Base-by-base conservation (phyloP, 495 filamentous ascomycete genomes). In the Aspergillus sparsus region DNA sequence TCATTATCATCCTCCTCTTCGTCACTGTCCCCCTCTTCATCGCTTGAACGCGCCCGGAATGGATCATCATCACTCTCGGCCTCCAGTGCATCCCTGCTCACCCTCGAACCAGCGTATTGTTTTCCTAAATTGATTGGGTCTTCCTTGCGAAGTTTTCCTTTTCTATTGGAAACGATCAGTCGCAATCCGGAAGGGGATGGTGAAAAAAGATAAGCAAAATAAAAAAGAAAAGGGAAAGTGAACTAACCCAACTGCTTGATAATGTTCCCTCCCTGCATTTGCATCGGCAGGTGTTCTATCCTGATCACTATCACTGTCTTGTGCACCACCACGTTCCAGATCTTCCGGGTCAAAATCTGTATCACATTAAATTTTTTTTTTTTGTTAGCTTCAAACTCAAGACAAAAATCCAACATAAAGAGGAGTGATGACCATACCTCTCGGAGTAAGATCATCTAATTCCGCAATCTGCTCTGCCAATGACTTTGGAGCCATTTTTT, bases 281-380 rank as follows among this genome's bases (percentile, higher is more conserved):
- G 81, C 80, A 64, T 86, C 73, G 39, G 58, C 69, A 68, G 7
- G 36, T 58, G 42, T 62, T 71, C 13, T 27, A 27, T 27, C 21
- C 21, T 27, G 21, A 27, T 85, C 86, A 16, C 82, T 83, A 33
- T 81, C 83, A 63, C 82, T 87, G 21, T 78, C 77, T 50, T 74
- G 70, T 11, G 68, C 80, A 9, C 75, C 80, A 9, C 75, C 77
- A 35, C 71, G 79, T 15, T 81, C 84, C 51, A 87, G 82, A 64
- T 88, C 87, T 77, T 98, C 93, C 1, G 91, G 91, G 69, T 98
- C 93, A 67, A 89, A 89, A 69, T 98, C 93, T 96, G 66, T 27
- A 27, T 49, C 49, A 52, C 50, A 16, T 53, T 52, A 59, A 53
- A 49, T 35, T 33, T 33, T 12, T 53, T 15, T 51, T 34, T 32